Evolutionary conservation across 352 stramenopile species (phyloP).

Genomic region (Pythium phragmiticola): DNA sequence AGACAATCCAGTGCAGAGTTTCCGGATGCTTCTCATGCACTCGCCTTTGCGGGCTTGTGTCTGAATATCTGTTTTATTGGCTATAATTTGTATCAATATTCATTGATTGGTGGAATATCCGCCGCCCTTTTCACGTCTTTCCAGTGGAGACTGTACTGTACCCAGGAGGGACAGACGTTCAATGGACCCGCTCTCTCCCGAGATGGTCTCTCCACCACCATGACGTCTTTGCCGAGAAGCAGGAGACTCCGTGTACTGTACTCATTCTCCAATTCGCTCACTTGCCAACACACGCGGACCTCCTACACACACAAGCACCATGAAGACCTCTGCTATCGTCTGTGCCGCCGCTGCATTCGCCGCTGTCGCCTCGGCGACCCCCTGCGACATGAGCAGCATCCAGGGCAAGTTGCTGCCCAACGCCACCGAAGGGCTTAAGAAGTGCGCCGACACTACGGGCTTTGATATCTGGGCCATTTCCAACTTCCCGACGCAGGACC

Average conservation of each 20-base stretch:
- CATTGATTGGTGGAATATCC: constrained; percentile 7
- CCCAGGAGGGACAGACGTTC: constrained; percentile 5
- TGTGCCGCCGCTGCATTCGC: constrained; percentile 18
- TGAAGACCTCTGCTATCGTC: constrained; percentile 32
- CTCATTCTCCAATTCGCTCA: constrained; percentile 18
- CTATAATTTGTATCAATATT: neutral
- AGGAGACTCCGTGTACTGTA: neutral
- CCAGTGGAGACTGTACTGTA: constrained; percentile 7
- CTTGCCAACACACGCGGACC: neutral
- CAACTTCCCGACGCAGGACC: constrained; percentile 40
- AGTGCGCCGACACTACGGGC: constrained; percentile 38
- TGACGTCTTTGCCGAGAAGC: neutral
- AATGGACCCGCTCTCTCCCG: constrained; percentile 12
- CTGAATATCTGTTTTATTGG: neutral
- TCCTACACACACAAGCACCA: constrained; percentile 2
- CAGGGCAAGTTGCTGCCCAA: constrained; percentile 49
- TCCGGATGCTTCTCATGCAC: constrained; percentile 3
- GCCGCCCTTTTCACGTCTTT: constrained; percentile 5
- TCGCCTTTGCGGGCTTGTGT: neutral
- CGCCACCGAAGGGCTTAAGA: constrained; percentile 39
- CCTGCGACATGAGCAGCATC: constrained; percentile 52
- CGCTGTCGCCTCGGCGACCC: constrained; percentile 24
- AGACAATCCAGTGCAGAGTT: neutral
- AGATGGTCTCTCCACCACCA: neutral
- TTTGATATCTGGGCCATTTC: constrained; percentile 48